Conservation (phyloP, 108 stramenopile species). For the Cyclostephanos invisitatus region DNA sequence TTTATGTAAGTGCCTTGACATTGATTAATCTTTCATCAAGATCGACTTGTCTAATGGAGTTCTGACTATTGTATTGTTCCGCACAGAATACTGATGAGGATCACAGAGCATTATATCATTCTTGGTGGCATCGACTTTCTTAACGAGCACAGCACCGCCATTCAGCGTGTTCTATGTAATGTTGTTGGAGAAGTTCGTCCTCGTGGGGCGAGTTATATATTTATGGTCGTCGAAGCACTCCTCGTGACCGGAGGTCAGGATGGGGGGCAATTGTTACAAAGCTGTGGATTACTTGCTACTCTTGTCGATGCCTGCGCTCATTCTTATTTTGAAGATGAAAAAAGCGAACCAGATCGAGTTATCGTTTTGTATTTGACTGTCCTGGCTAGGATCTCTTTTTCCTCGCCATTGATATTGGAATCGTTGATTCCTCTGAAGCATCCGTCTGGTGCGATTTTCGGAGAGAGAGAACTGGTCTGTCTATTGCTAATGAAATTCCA, state of each 20-base stretch:
- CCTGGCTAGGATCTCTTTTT: slow-evolving; percentile 34
- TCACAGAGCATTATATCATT: slow-evolving; percentile 49
- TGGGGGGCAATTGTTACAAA: slow-evolving; percentile 26
- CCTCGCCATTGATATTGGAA: slow-evolving; percentile 19
- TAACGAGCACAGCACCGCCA: slow-evolving; percentile 27
- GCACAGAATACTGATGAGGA: slow-evolving; percentile 37
- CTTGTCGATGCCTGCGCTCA: slow-evolving; percentile 38
- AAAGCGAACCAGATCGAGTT: slow-evolving; percentile 47
- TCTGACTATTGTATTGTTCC: not conserved
- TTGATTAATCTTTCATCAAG: not conserved
- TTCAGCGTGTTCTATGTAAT: slow-evolving; percentile 36
- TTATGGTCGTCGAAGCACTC: slow-evolving; percentile 44
- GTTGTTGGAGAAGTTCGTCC: slow-evolving; percentile 47
- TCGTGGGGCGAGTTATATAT: slow-evolving; percentile 38
- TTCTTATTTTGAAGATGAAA: slow-evolving; percentile 15
- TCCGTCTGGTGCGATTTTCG: slow-evolving; percentile 19
- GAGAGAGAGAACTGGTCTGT: slow-evolving; percentile 29
- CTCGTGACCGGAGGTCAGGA: slow-evolving; percentile 29
- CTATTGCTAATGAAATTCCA: slow-evolving; percentile 29
- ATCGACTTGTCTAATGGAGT: not conserved
- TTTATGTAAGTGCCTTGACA: slow-evolving; percentile 29
- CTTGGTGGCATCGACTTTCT: slow-evolving; percentile 42
- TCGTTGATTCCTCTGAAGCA: slow-evolving; percentile 10
- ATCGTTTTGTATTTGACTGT: slow-evolving; percentile 48
- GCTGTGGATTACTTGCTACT: slow-evolving; percentile 26